Evolutionary conservation across 176 grass and related monocot genomes (phyloP).

Genomic region (Oryza glaberrima): DNA sequence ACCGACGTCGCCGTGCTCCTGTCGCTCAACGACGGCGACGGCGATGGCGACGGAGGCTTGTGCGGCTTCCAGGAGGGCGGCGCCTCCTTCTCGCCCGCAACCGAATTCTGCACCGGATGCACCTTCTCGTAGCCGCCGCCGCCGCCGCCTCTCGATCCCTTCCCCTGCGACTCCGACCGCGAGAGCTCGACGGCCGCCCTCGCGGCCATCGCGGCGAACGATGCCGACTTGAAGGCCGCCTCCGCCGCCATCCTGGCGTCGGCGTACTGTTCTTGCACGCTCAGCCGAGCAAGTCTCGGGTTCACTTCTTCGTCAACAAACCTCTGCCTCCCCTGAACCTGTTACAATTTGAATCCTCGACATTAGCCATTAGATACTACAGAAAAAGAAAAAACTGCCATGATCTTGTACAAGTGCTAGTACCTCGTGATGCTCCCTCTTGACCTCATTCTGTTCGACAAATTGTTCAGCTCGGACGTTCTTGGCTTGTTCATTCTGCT

Average conservation of each 20-base stretch:
- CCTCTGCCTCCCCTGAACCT: constrained; percentile 37
- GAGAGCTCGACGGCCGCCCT: constrained; percentile 59
- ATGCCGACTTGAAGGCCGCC: constrained; percentile 52
- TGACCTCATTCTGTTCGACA: constrained; percentile 15
- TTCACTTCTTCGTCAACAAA: constrained; percentile 29
- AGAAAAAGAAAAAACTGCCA: not conserved
- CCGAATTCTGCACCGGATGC: not conserved
- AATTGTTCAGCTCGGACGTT: not conserved
- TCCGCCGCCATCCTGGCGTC: constrained; percentile 60
- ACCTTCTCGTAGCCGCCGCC: constrained; percentile 28
- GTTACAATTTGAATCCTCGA: not conserved
- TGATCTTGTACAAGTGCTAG: not conserved
- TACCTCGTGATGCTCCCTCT: constrained; percentile 16
- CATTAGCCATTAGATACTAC: not conserved
- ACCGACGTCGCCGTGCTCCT: constrained; percentile 49
- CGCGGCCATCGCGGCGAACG: constrained; percentile 60
- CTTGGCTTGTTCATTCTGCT: not conserved
- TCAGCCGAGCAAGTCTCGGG: constrained; percentile 21
- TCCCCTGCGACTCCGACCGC: constrained; percentile 44
- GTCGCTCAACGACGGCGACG: constrained; percentile 51
- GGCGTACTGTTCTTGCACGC: constrained; percentile 34
- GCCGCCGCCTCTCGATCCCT: constrained; percentile 29
- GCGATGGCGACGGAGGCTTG: constrained; percentile 19
- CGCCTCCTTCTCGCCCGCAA: not conserved
- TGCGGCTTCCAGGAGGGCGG: constrained; percentile 9